Evolutionary conservation across 139 green algal genomes (phyloP).

Genomic region (Mychonastes homosphaera): DNA sequence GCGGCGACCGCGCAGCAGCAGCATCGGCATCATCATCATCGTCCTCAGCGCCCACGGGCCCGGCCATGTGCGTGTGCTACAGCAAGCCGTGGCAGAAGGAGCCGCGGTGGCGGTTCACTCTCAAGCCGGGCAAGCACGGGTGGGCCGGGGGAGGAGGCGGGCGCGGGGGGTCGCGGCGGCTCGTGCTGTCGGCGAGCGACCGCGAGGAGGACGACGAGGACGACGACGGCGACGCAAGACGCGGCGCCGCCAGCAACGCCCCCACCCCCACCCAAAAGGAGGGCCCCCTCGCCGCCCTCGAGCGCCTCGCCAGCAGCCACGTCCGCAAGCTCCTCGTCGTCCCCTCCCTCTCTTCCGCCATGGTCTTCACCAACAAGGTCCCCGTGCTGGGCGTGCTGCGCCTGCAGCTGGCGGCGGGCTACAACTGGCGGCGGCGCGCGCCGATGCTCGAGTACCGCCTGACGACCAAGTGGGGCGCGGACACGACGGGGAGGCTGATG

Average conservation of each 20-base stretch:
- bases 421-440: slow-evolving; percentile 25
- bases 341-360: slow-evolving; percentile 20
- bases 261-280: neutral
- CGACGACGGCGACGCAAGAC: too few relatives aligned
- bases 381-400: slow-evolving; percentile 24
- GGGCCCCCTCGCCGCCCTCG: too few relatives aligned
- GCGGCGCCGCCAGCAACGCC: too few relatives aligned
- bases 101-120: slow-evolving; percentile 18
- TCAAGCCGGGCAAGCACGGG: too few relatives aligned
- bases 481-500: neutral
- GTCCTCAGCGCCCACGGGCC: too few relatives aligned
- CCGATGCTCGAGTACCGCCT: slow-evolving; percentile 38
- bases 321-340: slow-evolving; percentile 36
- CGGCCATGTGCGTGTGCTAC: slow-evolving; percentile 15
- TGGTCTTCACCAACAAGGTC: slow-evolving; percentile 35
- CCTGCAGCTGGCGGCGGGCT: slow-evolving; percentile 29
- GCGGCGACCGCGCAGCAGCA: neutral
- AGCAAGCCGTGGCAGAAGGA: slow-evolving; percentile 13
- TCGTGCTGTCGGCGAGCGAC: too few relatives aligned
- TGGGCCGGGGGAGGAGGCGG: too few relatives aligned
- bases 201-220: too few relatives aligned
- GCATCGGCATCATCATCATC: too few relatives aligned
- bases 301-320: slow-evolving; percentile 12
- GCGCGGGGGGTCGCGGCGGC: too few relatives aligned
- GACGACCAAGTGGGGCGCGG: slow-evolving; percentile 43